These are phyloP conservation scores for Magnaporthiopsis incrustans DNA, from an alignment of 2,329 filamentous ascomycete genomes.

Conservation along the genomic window DNA sequence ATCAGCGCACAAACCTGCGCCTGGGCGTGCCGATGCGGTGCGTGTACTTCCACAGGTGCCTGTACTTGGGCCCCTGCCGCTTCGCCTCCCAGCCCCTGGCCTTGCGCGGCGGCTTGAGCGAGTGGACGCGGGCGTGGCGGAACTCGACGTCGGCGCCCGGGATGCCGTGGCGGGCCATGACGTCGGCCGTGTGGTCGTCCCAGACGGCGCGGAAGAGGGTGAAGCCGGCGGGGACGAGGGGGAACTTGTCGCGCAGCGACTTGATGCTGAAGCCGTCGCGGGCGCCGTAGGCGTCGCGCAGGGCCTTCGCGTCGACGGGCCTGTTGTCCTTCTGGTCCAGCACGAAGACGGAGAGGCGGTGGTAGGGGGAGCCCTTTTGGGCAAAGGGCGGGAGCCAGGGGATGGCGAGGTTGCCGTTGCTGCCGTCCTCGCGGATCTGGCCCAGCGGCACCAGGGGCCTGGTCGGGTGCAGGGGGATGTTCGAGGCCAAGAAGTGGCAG, in stretches of 20 bases:
- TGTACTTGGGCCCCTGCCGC: slow-evolving; percentile 57
- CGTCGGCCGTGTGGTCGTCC: slow-evolving; percentile 79
- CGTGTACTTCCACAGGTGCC: slow-evolving; percentile 56
- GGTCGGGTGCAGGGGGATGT: slow-evolving; percentile 44
- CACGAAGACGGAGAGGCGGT: slow-evolving; percentile 76
- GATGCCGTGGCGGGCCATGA: slow-evolving; percentile 75
- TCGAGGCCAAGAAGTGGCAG: slow-evolving; percentile 78
- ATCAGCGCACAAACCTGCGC: slow-evolving; percentile 18
- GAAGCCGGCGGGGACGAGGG: slow-evolving; percentile 67
- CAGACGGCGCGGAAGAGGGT: slow-evolving; percentile 83
- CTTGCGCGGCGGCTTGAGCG: slow-evolving; percentile 54
- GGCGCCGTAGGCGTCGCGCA: slow-evolving; percentile 41
- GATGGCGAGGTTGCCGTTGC: slow-evolving; percentile 61
- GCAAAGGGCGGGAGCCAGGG: slow-evolving; percentile 83
- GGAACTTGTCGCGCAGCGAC: slow-evolving; percentile 62
- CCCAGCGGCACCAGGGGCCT: slow-evolving; percentile 57
- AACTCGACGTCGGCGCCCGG: slow-evolving; percentile 77
- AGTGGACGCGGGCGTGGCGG: slow-evolving; percentile 68
- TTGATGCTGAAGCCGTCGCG: slow-evolving; percentile 69
- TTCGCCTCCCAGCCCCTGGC: slow-evolving; percentile 59
- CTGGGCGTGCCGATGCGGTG: slow-evolving; percentile 39
- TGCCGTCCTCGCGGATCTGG: slow-evolving; percentile 41
- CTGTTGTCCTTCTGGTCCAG: slow-evolving; percentile 66
- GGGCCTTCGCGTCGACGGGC: slow-evolving; percentile 47
- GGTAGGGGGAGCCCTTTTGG: slow-evolving; percentile 86